Conservation (phyloP, 1,284 basidiomycete genomes). For the Trichosporon coremiiforme region DNA sequence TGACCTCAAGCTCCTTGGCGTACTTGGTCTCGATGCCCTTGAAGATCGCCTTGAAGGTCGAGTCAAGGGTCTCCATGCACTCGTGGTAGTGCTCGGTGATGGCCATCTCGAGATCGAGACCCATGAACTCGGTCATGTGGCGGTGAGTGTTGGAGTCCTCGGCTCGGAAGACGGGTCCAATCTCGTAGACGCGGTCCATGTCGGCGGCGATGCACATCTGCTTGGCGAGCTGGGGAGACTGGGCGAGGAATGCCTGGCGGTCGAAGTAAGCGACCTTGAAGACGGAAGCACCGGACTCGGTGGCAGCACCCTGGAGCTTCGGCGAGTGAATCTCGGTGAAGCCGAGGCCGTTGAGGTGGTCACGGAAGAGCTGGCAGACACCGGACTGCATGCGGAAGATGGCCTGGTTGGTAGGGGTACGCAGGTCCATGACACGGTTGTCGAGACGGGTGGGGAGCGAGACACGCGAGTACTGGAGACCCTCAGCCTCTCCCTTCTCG, state of each 20-base stretch:
- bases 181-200: constrained; percentile 97
- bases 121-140: constrained; percentile 98
- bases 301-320: constrained; percentile 95
- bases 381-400: constrained; percentile 91
- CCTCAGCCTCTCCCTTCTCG: constrained; percentile 61
- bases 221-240: constrained; percentile 95
- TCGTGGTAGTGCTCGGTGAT: constrained; percentile 99
- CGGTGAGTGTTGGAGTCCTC: constrained; percentile 97
- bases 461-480: constrained; percentile 62
- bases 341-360: constrained; percentile 72
- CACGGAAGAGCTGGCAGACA: constrained; percentile 85
- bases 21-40: constrained; percentile 74
- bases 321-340: constrained; percentile 92
- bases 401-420: constrained; percentile 96
- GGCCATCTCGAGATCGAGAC: constrained; percentile 98
- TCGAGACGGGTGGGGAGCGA: constrained; percentile 91
- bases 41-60: constrained; percentile 82
- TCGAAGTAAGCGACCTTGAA: constrained; percentile 99
- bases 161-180: constrained; percentile 92
- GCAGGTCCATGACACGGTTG: constrained; percentile 90
- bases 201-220: constrained; percentile 99
- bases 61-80: constrained; percentile 83
- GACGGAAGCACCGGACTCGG: constrained; percentile 93
- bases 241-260: constrained; percentile 85
- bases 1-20: constrained; percentile 73